Evolutionary conservation across 1,284 basidiomycete species (phyloP), one percentile per base, ranked within the genome.

Genomic region (Fomitopsis pinicola): DNA sequence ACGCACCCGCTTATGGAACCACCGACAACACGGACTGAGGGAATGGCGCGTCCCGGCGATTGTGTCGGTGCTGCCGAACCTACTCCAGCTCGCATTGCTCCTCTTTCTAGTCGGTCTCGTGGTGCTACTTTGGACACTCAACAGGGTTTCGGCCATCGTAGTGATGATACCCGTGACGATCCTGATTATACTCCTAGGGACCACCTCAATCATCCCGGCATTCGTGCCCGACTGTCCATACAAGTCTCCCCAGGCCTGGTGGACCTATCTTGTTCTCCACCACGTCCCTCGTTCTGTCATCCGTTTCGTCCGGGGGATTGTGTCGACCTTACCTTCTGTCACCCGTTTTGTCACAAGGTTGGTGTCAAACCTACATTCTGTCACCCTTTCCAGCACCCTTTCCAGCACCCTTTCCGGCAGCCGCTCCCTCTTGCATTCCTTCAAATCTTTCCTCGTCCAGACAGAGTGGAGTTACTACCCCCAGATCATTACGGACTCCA

Each of bases 61-160:
- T 7, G 46, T 66, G 17, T 59, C 42, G 8, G 28, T 64, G 9
- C 59, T 68, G 2, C 67, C 67, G 2, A 17, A 62, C 17, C 46
- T 68, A 4, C 57, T 68, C 7, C 64, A 63, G n/a, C 17, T 62
- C 33, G 42, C 65, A 15, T 58, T 66, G 30, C 57, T 57, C 3
- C 50, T 68, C 17, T 66, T 68, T 54, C 60, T 67, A 28, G 30
- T 62, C 35, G 67, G 67, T 3, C 42, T 66, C 2, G 61, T 63
- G 6, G 35, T 62, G 8, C 57, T 66, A 28, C 58, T 63, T 3
- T 52, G 52, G 28, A 36, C 56, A 1, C 19, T 66, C 5, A 46
- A 63, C 42, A 3, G 4, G 3, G 26, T 45, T 42, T 57, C 65
- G 6, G 17, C 46, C 6, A 15, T 22, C 19, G 22, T 48, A 22